Evolutionary conservation across 208 protist genomes (phyloP), one percentile per base, ranked within the genome.

Genomic region (Leishmania tropica): DNA sequence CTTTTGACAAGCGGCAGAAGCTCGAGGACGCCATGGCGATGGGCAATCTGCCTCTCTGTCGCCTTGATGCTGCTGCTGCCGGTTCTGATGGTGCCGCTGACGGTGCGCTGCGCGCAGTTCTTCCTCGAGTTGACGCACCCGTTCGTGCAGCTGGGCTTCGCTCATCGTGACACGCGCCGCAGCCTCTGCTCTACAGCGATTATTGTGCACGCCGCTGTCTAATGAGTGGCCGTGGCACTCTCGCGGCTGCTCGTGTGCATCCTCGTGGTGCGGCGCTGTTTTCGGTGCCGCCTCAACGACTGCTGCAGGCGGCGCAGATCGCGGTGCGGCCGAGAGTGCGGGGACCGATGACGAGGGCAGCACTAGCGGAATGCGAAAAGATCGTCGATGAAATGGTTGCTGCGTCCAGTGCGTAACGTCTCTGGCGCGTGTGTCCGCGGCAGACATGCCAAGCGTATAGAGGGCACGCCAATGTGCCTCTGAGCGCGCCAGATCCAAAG

Each of bases 361-460:
- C 1, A 28, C 21, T 1, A 78, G 47, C 17, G 72, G 72, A 28
- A 82, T 81, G 53, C 78, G 71, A 35, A 81, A 54, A 21, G 75
- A n/a, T 37, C 71, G 71, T 11, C 78, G 68, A 37, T 48, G 71
- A 0, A 62, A 42, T 47, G 48, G 19, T n/a, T 77, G 37, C n/a
- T 35, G 67, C 54, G 24, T 53, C 78, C 78, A 68, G n/a, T 51
- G 31, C 11, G 68, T 76, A 47, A 48, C 67, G 31, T 81, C 58
- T 8, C 62, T 35, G n/a, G 68, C 11, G 15, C 71, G 79, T 42
- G 45, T 51, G 60, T 60, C 79, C 4, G 54, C 10, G n/a, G n/a
- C 58, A 28, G 79, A 71, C 79, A 82, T 82, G 60, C 60, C 11
- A 28, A 17, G 8, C 60, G 60, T 35, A 28, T 28, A 67, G 60